Percentiles rank a stretch among this genome's conserved stretches.
These are phyloP conservation scores for Pneumocystis murina DNA, from an alignment of 1,139 yeast species.

Conservation along the genomic window DNA sequence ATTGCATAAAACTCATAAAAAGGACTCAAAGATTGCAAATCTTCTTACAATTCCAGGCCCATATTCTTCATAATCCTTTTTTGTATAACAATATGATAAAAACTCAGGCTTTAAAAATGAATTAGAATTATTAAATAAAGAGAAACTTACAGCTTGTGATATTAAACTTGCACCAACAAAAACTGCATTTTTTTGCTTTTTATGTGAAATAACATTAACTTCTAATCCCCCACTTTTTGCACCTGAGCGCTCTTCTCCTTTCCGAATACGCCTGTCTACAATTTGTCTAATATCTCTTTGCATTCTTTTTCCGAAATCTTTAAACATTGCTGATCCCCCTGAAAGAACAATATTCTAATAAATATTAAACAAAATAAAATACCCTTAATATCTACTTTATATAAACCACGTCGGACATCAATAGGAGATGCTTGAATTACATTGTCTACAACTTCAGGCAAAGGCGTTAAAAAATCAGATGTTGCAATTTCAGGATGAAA, in stretches of 20 bases:
- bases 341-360: conserved; percentile 70
- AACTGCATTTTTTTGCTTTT: conserved; percentile 94
- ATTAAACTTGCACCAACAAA: conserved; percentile 98
- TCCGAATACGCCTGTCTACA: conserved; percentile 76
- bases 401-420: conserved; percentile 92
- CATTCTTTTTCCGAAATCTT: conserved; percentile 91
- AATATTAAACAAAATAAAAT: background rate
- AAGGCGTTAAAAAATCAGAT: conserved; percentile 86
- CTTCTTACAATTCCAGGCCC: conserved; percentile 90
- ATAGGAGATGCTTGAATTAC: conserved; percentile 93
- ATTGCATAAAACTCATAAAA: conserved; percentile 1
- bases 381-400: conserved; percentile 27
- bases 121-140: background rate
- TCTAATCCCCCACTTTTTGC: conserved; percentile 89
- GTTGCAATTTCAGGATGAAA: conserved; percentile 96
- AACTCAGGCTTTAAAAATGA: conserved; percentile 45
- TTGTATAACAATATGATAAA: conserved; percentile 90
- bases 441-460: conserved; percentile 86
- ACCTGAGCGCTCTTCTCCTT: conserved; percentile 57
- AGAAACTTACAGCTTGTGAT: conserved; percentile 56
- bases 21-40: conserved; percentile 9
- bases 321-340: conserved; percentile 98
- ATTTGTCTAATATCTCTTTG: conserved; percentile 84
- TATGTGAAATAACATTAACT: conserved; percentile 92
- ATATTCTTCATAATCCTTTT: conserved; percentile 91